phyloP scores from a whole-genome alignment of 2,329 filamentous ascomycete genomes.

The Arthrobotrys sphaeroides region DNA sequence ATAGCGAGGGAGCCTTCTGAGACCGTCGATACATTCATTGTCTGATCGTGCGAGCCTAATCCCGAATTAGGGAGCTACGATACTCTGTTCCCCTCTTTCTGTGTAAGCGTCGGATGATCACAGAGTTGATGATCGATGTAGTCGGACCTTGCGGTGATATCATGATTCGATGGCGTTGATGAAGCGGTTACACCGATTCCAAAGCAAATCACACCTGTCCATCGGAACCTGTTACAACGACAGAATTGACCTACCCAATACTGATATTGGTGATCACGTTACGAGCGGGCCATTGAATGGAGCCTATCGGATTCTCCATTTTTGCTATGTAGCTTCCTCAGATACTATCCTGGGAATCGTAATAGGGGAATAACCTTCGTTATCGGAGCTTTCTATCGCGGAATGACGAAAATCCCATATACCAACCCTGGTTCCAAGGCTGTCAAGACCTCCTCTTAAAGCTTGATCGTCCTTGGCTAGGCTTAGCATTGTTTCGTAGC shows the following conservation, averaged over 20 bases:
- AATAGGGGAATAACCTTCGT: background rate
- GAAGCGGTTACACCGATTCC: background rate
- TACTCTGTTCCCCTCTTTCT: background rate
- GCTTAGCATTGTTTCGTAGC: slow-evolving; percentile 32
- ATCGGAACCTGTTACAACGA: background rate
- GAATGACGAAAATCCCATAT: slow-evolving; percentile 35
- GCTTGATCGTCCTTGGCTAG: slow-evolving; percentile 50
- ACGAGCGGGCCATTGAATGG: background rate
- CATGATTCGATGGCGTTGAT: background rate
- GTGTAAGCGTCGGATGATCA: background rate
- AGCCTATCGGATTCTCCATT: slow-evolving; percentile 23
- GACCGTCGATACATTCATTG: background rate
- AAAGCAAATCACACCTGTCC: background rate
- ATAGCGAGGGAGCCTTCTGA: background rate
- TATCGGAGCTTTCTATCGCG: slow-evolving; percentile 41
- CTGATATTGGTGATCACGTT: slow-evolving; percentile 20
- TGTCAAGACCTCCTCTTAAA: slow-evolving; percentile 37
- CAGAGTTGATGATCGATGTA: background rate
- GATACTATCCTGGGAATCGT: background rate
- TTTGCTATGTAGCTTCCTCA: background rate
- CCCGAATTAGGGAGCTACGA: slow-evolving; percentile 17
- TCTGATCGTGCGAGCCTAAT: background rate
- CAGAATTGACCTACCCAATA: background rate
- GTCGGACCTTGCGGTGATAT: background rate
- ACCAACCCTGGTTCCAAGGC: slow-evolving; percentile 8